Evolutionary conservation across 768 basidiomycete genomes (phyloP), one percentile per base, ranked within the genome.

Genomic region (Serendipita sp.): DNA sequence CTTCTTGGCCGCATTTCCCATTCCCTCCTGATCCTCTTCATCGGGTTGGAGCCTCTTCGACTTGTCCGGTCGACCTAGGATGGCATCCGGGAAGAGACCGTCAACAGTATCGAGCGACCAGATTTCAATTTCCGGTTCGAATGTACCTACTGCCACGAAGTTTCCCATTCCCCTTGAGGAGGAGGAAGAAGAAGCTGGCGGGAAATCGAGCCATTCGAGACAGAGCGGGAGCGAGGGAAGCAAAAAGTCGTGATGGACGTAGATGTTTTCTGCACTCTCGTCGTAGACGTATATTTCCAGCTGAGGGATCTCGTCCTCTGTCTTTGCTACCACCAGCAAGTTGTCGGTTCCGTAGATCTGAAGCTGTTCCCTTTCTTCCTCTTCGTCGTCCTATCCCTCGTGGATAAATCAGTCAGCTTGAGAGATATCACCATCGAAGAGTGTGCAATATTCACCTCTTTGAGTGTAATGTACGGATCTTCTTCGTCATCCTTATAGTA

Each of bases 91-190:
- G 72, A 95, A 98, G 78, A 98, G 85, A 20, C 90, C 84, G 69
- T 98, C 95, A 53, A 99, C 79, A 31, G 87, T 79, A 71, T 98
- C 94, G 60, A 97, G 78, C 16, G 92, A 94, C 91, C 94, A 99
- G 68, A 99, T 95, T 73, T 99, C 96, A 65, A 99, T 97, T 70
- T 95, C 91, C 24, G 96, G 95, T 66, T 98, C 94, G 62, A 98
- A 82, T 1, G 93, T 95, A 13, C 95, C 96, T 17, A 99, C 93
- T 1, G 96, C 96, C 67, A 99, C 85, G 73, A 89, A 97, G 71
- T 86, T 95, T 3, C 92, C 92, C 60, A 82, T 80, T 38, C 38
- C 14, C 14, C 38, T 5, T 38, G 38, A 38, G 38, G 38, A 38
- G 14, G 38, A 38, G 38, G 38, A 38, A 4, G 53, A 58, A 4